phyloP scores from a whole-genome alignment of 2,329 filamentous ascomycete genomes.

The Ophiostoma fasciatum region DNA sequence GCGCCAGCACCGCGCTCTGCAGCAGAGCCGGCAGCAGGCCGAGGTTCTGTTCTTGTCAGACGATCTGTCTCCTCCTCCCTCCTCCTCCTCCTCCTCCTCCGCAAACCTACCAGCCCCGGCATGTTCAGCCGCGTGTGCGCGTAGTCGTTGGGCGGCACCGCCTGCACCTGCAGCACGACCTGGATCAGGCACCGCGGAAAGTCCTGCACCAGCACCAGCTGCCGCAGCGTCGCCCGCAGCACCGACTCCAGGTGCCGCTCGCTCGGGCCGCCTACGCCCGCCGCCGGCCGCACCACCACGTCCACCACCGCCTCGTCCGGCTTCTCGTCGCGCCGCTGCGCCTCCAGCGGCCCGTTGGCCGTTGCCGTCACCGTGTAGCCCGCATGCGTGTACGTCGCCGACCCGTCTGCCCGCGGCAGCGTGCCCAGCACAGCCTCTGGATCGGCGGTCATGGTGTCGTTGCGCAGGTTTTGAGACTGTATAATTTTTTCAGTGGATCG shows the following conservation, averaged over 20 bases:
- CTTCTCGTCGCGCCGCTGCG: constrained; percentile 73
- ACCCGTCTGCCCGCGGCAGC: constrained; percentile 63
- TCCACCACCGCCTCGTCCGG: constrained; percentile 85
- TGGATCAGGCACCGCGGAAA: constrained; percentile 69
- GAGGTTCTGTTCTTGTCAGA: constrained; percentile 57
- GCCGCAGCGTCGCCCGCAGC: constrained; percentile 55
- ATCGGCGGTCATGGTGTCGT: constrained; percentile 32
- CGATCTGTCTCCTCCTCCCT: too few species aligned
- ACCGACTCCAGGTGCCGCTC: constrained; percentile 73
- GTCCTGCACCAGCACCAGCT: constrained; percentile 58
- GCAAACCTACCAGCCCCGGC: constrained; percentile 32
- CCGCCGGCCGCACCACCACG: constrained; percentile 74
- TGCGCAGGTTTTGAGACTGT: too few species aligned
- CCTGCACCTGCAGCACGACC: constrained; percentile 62
- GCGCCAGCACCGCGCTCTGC: constrained; percentile 61
- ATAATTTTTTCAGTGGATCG: too few species aligned
- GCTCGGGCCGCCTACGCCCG: constrained; percentile 64
- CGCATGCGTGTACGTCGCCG: constrained; percentile 57
- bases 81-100: too few species aligned
- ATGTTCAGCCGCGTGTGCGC: constrained; percentile 44
- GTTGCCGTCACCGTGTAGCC: constrained; percentile 73
- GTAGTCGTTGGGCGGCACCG: constrained; percentile 53
- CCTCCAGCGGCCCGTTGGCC: constrained; percentile 88
- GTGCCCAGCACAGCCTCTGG: constrained; percentile 40
- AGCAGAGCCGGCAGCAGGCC: constrained; percentile 67